Conservation (phyloP, 176 grass and related monocot species). For the Hordeum marinum region DNA sequence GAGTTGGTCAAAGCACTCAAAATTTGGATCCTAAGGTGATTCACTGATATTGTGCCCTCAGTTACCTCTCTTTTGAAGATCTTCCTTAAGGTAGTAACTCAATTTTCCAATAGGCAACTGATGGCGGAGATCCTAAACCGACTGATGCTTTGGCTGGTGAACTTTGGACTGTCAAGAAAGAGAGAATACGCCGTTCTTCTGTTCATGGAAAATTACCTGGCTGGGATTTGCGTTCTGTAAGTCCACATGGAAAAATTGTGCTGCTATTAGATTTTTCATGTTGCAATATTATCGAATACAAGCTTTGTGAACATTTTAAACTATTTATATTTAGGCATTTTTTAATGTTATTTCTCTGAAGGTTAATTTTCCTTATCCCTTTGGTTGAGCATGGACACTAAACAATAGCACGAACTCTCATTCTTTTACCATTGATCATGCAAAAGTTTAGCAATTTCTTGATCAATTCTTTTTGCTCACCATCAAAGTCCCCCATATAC, state of each 20-base stretch:
- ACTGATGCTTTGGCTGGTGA: conserved; percentile 96
- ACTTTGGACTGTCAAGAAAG: conserved; percentile 85
- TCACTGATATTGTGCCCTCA: background rate
- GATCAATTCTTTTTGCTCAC: too few species aligned
- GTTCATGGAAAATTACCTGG: conserved; percentile 83
- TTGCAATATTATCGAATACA: background rate
- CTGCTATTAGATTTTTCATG: conserved; percentile 15
- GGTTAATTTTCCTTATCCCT: background rate
- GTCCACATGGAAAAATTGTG: background rate
- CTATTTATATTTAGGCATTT: background rate
- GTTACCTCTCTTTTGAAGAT: conserved; percentile 12
- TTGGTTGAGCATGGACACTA: background rate
- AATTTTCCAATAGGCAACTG: conserved; percentile 38
- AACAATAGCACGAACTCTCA: too few species aligned
- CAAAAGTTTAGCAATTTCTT: too few species aligned
- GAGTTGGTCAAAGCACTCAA: conserved; percentile 68
- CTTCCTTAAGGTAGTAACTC: conserved; percentile 16
- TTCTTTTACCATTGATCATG: too few species aligned
- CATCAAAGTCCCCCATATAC: too few species aligned
- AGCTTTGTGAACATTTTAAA: background rate
- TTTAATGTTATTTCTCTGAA: background rate
- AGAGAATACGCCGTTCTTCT: conserved; percentile 77
- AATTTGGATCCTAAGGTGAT: conserved; percentile 59
- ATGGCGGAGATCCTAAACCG: conserved; percentile 68
- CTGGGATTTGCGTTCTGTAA: conserved; percentile 98